Conservation (phyloP, 163 green algal genomes). For the Volvox carteri region DNA sequence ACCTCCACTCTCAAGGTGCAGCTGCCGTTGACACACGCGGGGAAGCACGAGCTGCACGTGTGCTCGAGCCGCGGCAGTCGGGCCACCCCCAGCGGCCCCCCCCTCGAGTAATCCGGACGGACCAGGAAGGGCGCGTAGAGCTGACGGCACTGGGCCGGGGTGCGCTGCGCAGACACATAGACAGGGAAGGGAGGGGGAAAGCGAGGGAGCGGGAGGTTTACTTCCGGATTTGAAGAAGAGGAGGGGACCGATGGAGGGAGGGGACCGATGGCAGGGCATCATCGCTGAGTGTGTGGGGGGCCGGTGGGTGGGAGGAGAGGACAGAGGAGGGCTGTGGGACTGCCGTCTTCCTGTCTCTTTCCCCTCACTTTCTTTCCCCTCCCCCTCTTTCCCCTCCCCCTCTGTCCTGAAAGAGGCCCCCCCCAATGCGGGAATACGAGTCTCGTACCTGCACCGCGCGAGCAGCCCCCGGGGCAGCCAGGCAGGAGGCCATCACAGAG, state of each 20-base stretch:
- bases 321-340: too few species aligned
- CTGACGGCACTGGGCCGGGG: background rate
- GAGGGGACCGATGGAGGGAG: background rate
- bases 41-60: slow-evolving; percentile 82
- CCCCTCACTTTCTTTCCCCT: too few species aligned
- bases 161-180: background rate
- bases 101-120: slow-evolving; percentile 23
- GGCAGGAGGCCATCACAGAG: background rate
- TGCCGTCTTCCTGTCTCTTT: too few species aligned
- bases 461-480: too few species aligned
- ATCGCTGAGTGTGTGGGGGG: too few species aligned
- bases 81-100: slow-evolving; percentile 30
- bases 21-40: slow-evolving; percentile 65
- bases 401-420: too few species aligned
- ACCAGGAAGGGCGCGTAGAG: slow-evolving; percentile 14
- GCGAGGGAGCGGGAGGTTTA: background rate
- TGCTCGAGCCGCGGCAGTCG: slow-evolving; percentile 86
- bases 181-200: background rate
- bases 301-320: too few species aligned
- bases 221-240: too few species aligned
- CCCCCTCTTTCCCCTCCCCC: too few species aligned
- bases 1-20: slow-evolving; percentile 48
- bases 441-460: too few species aligned
- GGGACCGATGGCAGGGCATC: too few species aligned
- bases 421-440: too few species aligned